Percentiles rank a stretch among this genome's conserved stretches.
Evolutionary conservation across 805 yeast genomes (phyloP).

Genomic region (Yarrowia sp.): DNA sequence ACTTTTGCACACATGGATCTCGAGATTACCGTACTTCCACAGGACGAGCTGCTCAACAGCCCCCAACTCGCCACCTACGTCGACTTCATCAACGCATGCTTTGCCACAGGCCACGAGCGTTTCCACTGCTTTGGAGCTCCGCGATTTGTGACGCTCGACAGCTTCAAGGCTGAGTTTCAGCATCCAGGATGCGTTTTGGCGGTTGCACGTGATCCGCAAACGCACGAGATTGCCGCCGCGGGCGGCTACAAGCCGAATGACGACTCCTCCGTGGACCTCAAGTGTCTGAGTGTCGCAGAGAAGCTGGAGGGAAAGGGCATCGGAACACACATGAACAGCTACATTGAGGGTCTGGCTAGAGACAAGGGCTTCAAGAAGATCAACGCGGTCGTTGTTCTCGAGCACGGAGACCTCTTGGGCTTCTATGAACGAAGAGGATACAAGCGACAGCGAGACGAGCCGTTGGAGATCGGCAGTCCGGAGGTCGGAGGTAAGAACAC

Average conservation of each 20-base stretch:
- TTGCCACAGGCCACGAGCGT: not conserved
- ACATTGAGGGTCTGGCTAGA: not conserved
- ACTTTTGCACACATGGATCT: no score
- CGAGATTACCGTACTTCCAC: not conserved
- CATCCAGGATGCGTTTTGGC: not conserved
- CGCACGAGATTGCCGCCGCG: not conserved
- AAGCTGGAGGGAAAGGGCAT: not conserved
- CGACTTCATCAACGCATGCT: not conserved
- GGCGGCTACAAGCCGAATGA: not conserved
- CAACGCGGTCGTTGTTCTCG: not conserved
- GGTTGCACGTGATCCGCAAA: not conserved
- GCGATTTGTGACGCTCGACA: not conserved
- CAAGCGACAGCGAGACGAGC: not conserved
- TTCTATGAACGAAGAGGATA: not conserved
- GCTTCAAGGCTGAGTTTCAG: not conserved
- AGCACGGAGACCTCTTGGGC: not conserved
- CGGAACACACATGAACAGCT: not conserved
- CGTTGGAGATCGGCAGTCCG: not conserved
- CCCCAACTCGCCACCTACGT: not conserved
- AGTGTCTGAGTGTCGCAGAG: not conserved
- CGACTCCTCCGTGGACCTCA: not conserved
- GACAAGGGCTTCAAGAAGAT: not conserved
- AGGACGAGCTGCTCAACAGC: not conserved
- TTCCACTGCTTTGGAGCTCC: not conserved
- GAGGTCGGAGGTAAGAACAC: not conserved